Base-by-base conservation (phyloP, 2,329 filamentous ascomycete genomes). In the Colletotrichum salicis region DNA sequence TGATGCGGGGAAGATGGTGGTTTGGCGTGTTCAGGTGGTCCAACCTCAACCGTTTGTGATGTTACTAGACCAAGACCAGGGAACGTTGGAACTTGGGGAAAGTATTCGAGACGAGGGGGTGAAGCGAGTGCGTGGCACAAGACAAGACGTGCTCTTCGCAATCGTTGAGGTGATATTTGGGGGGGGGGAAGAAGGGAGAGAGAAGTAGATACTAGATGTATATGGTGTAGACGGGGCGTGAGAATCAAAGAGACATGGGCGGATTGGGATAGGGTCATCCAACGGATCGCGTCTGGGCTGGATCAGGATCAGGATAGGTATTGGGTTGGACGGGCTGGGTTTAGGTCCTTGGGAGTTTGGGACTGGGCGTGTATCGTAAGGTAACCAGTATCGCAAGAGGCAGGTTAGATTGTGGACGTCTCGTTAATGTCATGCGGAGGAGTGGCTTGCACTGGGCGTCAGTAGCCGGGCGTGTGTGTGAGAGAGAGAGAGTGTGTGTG, bases 1-100 rank as follows among this genome's bases (percentile, higher is more conserved):
- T 74, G 78, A 81, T 83, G 82, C 82, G 82, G 83, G 83, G 83
- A 82, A 84, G 76, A 56, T 75, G 76, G 73, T 75, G 70, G 64
- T 73, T 72, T 74, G 69, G 64, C 64, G 64, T 70, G 65, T 72
- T 61, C 65, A 70, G 65, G 70, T 72, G 70, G 65, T 64, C 70
- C 65, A 64, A 69, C 70, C 70, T 72, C 70, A 70, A 72, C 59
- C 66, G 59, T 70, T 69, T 66, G 75, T 72, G 70, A 72, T 33
- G 75, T 70, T 65, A 74, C 73, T 74, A 72, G 74, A 73, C 74
- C 73, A 71, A 72, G 74, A 73, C 73, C 56, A 67, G 48, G 62
- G 56, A 57, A 27, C 61, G 22, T 22, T 60, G 29, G n/a, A 61
- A 31, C 57, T 66, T 59, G 51, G 61, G 62, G 55, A 61, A 45